Evolutionary conservation across 2,329 filamentous ascomycete genomes (phyloP), one percentile per base, ranked within the genome.

Genomic region (Fusarium incarnatum): DNA sequence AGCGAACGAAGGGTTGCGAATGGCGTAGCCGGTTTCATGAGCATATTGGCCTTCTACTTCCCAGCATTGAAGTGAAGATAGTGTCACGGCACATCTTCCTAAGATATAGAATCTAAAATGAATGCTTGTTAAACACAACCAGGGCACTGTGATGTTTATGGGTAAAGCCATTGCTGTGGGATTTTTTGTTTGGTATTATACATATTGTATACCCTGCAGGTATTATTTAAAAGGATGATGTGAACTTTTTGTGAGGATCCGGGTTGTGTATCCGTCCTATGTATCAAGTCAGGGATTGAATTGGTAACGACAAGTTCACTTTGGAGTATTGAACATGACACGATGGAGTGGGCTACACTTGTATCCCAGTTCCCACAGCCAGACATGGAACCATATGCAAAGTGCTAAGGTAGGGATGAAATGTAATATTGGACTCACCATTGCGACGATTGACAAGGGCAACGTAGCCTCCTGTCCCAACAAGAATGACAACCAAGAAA

Each of bases 391-490:
- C 10, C 27, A 49, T 25, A 47, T 9, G 23, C 16, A 22, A 45
- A 23, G 37, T 25, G 8, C 8, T 13, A 12, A 30, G 22, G 41
- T 25, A 12, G 34, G 22, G 41, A 32, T 20, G 12, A 16, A 41
- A n/a, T 18, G 23, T 8, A n/a, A 45, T 23, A 16, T 40, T 16
- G 23, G 18, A 52, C 83, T 78, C 64, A 87, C 86, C 83, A 78
- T 81, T 82, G 68, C 82, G 84, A 67, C 78, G 79, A 65, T 87
- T 85, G 50, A 85, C 83, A 46, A 88, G 78, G 37, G 83, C 77
- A 32, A 84, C 77, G 76, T 88, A 89, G 25, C 83, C 85, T 16
- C 81, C 82, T 10, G 82, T 81, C 49, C 85, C 83, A 18, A 84
- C 69, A 32, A 78, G 82, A 67, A 87, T 83, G 69, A 88, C 79